Evolutionary conservation across 2,329 filamentous ascomycete species (phyloP).

Genomic region (Polychaeton citri): DNA sequence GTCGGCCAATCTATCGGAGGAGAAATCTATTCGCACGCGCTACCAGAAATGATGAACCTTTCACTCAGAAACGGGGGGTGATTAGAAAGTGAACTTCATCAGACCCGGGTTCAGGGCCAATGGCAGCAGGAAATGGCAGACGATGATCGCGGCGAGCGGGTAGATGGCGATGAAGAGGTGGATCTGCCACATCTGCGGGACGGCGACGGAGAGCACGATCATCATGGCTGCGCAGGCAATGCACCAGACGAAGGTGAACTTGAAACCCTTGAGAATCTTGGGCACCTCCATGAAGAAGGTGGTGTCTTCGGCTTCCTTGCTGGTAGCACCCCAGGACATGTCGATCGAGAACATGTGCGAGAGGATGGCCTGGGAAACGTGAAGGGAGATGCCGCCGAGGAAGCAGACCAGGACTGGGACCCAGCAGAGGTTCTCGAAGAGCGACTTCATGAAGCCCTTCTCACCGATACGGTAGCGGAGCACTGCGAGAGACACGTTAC

Average conservation of each 20-base stretch:
- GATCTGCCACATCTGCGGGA: constrained; percentile 44
- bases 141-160: constrained; percentile 40
- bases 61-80: too few relatives aligned
- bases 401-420: constrained; percentile 33
- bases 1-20: too few relatives aligned
- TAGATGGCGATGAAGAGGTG: constrained; percentile 45
- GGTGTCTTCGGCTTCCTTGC: constrained; percentile 44
- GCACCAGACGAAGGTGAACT: constrained; percentile 41
- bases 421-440: constrained; percentile 51
- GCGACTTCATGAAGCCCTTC: constrained; percentile 41
- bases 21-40: too few relatives aligned
- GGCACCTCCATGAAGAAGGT: constrained; percentile 45
- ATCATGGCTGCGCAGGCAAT: constrained; percentile 33
- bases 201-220: constrained; percentile 33
- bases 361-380: constrained; percentile 27
- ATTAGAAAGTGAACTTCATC: constrained; percentile 51
- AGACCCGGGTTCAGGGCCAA: constrained; percentile 49
- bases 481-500: constrained; percentile 57
- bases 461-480: constrained; percentile 62
- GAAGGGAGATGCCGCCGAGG: constrained; percentile 27
- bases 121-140: constrained; percentile 44
- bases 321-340: constrained; percentile 41
- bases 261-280: constrained; percentile 43
- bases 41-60: too few relatives aligned
- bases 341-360: constrained; percentile 27